Evolutionary conservation across 306 rosid species (phyloP).

Genomic region (Heteromeles arbutifolia): DNA sequence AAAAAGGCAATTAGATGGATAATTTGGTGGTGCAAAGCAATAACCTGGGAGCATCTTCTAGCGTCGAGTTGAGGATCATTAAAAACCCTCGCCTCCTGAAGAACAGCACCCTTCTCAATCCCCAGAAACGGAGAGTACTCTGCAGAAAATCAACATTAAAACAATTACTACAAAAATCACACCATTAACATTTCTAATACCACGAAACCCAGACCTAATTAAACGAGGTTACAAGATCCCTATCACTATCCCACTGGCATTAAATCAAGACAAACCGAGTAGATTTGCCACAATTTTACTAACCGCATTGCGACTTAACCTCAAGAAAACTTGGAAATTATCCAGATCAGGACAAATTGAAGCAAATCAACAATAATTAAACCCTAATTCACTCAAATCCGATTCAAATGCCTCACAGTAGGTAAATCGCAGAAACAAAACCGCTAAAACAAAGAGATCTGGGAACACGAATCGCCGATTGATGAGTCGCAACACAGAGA

Average conservation of each 20-base stretch:
- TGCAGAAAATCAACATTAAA: conserved; percentile 34
- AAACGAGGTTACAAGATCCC: conserved; percentile 19
- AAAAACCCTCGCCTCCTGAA: conserved; percentile 98
- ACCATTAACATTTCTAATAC: neutral
- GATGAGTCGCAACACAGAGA: conserved; percentile 2
- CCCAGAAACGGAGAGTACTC: conserved; percentile 93
- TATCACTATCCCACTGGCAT: conserved; percentile 16
- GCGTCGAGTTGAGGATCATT: conserved; percentile 96
- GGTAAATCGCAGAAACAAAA: neutral
- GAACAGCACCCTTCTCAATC: conserved; percentile 94
- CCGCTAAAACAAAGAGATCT: conserved; percentile 48
- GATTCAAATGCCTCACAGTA: neutral
- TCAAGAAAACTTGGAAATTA: neutral
- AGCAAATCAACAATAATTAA: conserved; percentile 19
- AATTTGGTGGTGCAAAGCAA: conserved; percentile 11
- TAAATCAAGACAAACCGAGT: conserved; percentile 12
- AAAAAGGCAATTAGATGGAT: neutral
- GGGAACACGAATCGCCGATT: conserved; percentile 27
- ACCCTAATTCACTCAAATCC: conserved; percentile 28
- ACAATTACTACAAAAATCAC: neutral
- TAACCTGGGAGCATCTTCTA: conserved; percentile 96
- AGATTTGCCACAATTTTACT: conserved; percentile 4
- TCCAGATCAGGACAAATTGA: conserved; percentile 26
- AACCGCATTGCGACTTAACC: conserved; percentile 24
- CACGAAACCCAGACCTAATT: conserved; percentile 5